Evolutionary conservation across 2,329 filamentous ascomycete genomes (phyloP).

Genomic region (Ceratocystis eucalypticola): DNA sequence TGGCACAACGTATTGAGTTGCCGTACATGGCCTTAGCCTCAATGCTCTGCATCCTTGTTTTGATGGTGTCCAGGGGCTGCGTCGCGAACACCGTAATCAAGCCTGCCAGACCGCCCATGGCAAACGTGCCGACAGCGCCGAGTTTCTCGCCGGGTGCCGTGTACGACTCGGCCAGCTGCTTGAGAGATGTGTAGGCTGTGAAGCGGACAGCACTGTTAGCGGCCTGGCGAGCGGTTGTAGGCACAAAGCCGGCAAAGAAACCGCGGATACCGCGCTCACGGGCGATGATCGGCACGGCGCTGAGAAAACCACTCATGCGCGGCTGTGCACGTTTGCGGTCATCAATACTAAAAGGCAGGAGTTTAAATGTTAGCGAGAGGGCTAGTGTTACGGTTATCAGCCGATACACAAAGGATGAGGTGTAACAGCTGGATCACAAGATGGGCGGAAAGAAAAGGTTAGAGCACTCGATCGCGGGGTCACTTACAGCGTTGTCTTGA

Average conservation of each 20-base stretch:
- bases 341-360: slow-evolving; percentile 54
- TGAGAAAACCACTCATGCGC: slow-evolving; percentile 79
- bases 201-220: slow-evolving; percentile 91
- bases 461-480: neutral
- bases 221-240: slow-evolving; percentile 85
- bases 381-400: neutral
- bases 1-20: slow-evolving; percentile 74
- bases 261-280: slow-evolving; percentile 77
- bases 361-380: neutral
- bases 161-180: slow-evolving; percentile 83
- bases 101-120: slow-evolving; percentile 75
- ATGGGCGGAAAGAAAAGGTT: neutral
- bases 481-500: slow-evolving; percentile 79
- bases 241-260: slow-evolving; percentile 94
- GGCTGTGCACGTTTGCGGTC: slow-evolving; percentile 79
- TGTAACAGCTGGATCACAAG: neutral
- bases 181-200: slow-evolving; percentile 76
- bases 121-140: slow-evolving; percentile 75
- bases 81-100: slow-evolving; percentile 76
- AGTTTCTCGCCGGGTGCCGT: slow-evolving; percentile 91
- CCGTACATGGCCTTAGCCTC: slow-evolving; percentile 70
- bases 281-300: slow-evolving; percentile 76
- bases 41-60: slow-evolving; percentile 96
- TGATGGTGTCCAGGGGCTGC: slow-evolving; percentile 76
- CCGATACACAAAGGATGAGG: neutral